Percentiles rank a stretch among this genome's conserved stretches.
Conservation (phyloP, 2,329 filamentous ascomycete genomes). For the Thelonectria rubi region DNA sequence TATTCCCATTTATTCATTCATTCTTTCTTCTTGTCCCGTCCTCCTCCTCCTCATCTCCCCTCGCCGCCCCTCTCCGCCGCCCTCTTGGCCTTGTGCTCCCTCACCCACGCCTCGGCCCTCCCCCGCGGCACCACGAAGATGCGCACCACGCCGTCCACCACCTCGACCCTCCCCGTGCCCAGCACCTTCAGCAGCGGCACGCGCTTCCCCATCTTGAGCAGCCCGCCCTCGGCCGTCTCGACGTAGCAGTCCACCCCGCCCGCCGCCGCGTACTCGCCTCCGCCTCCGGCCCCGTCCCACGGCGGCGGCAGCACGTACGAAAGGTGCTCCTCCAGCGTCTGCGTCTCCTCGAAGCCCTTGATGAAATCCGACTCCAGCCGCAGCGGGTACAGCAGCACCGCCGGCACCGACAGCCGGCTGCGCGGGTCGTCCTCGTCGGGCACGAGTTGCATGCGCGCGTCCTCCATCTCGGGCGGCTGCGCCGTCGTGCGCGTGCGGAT, state of each 20-base stretch:
- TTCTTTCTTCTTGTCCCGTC: conserved; percentile 12
- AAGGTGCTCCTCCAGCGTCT: conserved; percentile 80
- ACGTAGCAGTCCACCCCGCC: conserved; percentile 83
- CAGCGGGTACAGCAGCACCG: conserved; percentile 85
- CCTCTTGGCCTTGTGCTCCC: conserved; percentile 83
- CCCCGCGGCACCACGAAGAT: conserved; percentile 82
- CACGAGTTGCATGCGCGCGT: conserved; percentile 75
- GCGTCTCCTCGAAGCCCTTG: conserved; percentile 83
- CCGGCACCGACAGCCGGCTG: conserved; percentile 78
- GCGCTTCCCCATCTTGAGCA: conserved; percentile 92
- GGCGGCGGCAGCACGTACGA: conserved; percentile 86
- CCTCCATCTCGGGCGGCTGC: conserved; percentile 86
- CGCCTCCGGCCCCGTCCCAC: conserved; percentile 76
- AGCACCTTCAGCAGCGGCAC: conserved; percentile 79
- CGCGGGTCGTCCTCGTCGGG: conserved; percentile 78
- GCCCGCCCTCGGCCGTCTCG: conserved; percentile 80
- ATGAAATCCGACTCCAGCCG: conserved; percentile 88
- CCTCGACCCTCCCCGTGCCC: conserved; percentile 78
- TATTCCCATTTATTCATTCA: conserved; percentile 12
- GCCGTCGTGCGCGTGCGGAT: conserved; percentile 74
- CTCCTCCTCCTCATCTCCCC: conserved; percentile 7
- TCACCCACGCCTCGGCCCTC: conserved; percentile 78
- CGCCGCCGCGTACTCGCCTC: conserved; percentile 68
- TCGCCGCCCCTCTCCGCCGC: conserved; percentile 54
- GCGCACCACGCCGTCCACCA: conserved; percentile 85